A percentile compares a stretch with the other conserved stretches of the same genome.
These are phyloP conservation scores for Flammula alnicola DNA, from an alignment of 1,284 basidiomycete genomes.

Conservation along the genomic window DNA sequence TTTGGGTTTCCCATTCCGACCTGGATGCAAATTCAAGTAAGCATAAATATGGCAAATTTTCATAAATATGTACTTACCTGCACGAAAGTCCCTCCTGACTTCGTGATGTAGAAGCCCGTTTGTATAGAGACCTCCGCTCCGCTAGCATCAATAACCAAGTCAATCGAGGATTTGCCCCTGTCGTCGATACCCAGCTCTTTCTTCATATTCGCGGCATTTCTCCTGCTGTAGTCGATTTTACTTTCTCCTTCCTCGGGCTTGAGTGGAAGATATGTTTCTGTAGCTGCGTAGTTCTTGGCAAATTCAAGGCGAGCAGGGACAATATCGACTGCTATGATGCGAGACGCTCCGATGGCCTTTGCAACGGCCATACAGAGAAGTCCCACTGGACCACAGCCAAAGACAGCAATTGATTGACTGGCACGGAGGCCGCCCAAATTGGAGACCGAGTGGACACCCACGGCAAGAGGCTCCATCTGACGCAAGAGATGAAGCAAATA, in stretches of 20 bases:
- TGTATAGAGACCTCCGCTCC: constrained; percentile 89
- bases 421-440: constrained; percentile 77
- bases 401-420: constrained; percentile 78
- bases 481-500: background rate
- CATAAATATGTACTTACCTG: constrained; percentile 47
- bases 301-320: constrained; percentile 84
- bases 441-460: constrained; percentile 88
- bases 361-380: constrained; percentile 93
- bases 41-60: background rate
- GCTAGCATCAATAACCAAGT: constrained; percentile 83
- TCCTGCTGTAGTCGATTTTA: constrained; percentile 69
- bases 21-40: constrained; percentile 39
- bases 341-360: constrained; percentile 83
- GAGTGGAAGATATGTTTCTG: constrained; percentile 78
- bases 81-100: constrained; percentile 74
- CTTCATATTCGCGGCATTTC: constrained; percentile 67
- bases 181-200: constrained; percentile 62
- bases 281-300: constrained; percentile 88
- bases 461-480: constrained; percentile 93
- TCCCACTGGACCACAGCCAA: constrained; percentile 93
- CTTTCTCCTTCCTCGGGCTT: constrained; percentile 67
- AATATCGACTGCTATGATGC: constrained; percentile 88
- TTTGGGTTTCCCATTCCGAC: constrained; percentile 78
- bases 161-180: constrained; percentile 62
- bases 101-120: constrained; percentile 77